These are phyloP conservation scores for Syzygium aromaticum DNA, from an alignment of 345 rosid genomes.

Conservation along the genomic window DNA sequence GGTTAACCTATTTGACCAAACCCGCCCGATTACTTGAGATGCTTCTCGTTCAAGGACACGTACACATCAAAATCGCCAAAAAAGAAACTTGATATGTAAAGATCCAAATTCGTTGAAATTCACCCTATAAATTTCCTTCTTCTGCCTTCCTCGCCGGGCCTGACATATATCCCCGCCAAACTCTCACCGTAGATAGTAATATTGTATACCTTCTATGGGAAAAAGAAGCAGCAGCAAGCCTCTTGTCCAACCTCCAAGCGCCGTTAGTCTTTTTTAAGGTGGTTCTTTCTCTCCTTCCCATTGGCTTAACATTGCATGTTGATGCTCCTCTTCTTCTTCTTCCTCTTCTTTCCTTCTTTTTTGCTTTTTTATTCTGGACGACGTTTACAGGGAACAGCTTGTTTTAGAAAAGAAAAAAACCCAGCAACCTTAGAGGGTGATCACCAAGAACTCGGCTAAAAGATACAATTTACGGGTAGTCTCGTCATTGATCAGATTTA, in stretches of 20 bases:
- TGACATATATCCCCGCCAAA: background rate
- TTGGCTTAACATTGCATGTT: background rate
- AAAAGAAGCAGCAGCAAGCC: background rate
- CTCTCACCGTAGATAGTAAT: background rate
- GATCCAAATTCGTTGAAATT: no score
- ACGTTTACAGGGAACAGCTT: no score
- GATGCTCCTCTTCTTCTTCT: fast-evolving
- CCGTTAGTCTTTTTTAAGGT: background rate
- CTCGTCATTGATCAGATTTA: background rate
- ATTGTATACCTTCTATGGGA: background rate
- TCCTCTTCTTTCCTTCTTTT: background rate
- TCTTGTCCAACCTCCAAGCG: background rate
- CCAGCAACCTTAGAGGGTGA: background rate
- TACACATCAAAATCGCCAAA: background rate
- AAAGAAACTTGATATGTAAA: no score
- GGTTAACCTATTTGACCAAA: background rate
- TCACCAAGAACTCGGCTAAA: background rate
- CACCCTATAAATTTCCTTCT: no score
- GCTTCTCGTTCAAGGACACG: background rate
- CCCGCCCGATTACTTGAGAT: background rate
- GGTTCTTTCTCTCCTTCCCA: background rate
- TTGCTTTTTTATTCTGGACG: no score
- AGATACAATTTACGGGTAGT: background rate
- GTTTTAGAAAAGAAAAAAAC: background rate
- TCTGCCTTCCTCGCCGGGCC: background rate